Percentiles rank a stretch among this genome's conserved stretches.
phyloP scores from a whole-genome alignment of 1,284 basidiomycete species.

The Nidula niveotomentosa region DNA sequence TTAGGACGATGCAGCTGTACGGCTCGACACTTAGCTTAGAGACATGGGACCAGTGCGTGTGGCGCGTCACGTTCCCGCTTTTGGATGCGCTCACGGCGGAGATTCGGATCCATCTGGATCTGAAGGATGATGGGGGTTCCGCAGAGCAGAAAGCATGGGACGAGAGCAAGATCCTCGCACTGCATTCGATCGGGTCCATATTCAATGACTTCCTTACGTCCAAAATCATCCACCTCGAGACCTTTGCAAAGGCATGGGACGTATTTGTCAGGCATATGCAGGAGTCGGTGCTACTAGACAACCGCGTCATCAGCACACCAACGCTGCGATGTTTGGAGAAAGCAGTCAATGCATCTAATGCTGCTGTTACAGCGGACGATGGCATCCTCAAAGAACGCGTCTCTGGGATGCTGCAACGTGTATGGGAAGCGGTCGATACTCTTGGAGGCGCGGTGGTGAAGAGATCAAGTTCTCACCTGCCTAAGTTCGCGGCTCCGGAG shows the following conservation, averaged over 20 bases:
- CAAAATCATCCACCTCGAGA: constrained; percentile 72
- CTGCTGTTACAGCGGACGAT: constrained; percentile 22
- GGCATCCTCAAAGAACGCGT: constrained; percentile 41
- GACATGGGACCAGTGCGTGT: constrained; percentile 88
- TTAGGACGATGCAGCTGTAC: constrained; percentile 92
- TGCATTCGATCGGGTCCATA: constrained; percentile 84
- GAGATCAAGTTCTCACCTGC: constrained; percentile 23
- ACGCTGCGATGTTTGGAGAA: constrained; percentile 82
- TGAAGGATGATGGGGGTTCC: constrained; percentile 12
- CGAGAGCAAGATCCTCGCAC: constrained; percentile 85
- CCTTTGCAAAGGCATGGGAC: constrained; percentile 72
- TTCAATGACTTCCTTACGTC: constrained; percentile 77
- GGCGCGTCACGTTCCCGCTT: constrained; percentile 89
- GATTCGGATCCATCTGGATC: constrained; percentile 36
- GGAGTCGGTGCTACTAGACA: constrained; percentile 69
- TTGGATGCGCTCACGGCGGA: constrained; percentile 70
- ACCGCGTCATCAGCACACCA: constrained; percentile 71
- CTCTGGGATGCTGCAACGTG: constrained; percentile 52
- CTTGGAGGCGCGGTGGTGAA: constrained; percentile 60
- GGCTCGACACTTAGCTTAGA: constrained; percentile 77
- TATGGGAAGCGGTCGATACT: constrained; percentile 71
- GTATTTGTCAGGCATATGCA: constrained; percentile 71
- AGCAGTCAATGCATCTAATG: constrained; percentile 56
- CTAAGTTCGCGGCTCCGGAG: constrained; percentile 20
- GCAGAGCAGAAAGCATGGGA: constrained; percentile 59